Conservation (phyloP, 106 monocot species). For the Allium sativum region DNA sequence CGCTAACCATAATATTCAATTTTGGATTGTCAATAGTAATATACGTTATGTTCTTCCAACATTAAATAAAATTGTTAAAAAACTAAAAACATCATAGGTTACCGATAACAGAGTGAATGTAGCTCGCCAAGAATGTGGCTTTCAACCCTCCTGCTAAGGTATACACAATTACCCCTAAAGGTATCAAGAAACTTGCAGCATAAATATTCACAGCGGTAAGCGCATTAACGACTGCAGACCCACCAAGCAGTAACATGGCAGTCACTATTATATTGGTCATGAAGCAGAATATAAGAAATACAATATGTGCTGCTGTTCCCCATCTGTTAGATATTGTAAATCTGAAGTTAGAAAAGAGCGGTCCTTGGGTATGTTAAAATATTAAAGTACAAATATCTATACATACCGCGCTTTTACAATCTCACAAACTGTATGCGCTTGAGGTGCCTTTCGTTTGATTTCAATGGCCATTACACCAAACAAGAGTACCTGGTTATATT, state of each 20-base stretch:
- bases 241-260: conserved; percentile 95
- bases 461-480: conserved; percentile 98
- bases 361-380: too few relatives aligned
- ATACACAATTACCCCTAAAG: conserved; percentile 86
- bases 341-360: background rate
- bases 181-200: conserved; percentile 88
- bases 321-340: conserved; percentile 34
- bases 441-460: conserved; percentile 92
- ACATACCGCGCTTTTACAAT: conserved; percentile 77
- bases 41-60: too few relatives aligned
- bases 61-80: background rate
- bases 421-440: conserved; percentile 94
- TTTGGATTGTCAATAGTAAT: too few relatives aligned
- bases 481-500: conserved; percentile 54
- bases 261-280: conserved; percentile 97
- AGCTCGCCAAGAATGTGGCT: conserved; percentile 96
- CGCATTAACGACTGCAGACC: conserved; percentile 91
- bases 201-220: conserved; percentile 89
- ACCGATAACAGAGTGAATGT: conserved; percentile 94
- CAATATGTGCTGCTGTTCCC: conserved; percentile 77
- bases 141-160: conserved; percentile 91
- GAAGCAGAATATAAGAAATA: conserved; percentile 95
- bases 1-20: too few relatives aligned
- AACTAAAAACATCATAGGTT: conserved; percentile 4
- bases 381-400: background rate